phyloP scores from a whole-genome alignment of 2,329 filamentous ascomycete genomes.

The Ascocoryne sarcoides region DNA sequence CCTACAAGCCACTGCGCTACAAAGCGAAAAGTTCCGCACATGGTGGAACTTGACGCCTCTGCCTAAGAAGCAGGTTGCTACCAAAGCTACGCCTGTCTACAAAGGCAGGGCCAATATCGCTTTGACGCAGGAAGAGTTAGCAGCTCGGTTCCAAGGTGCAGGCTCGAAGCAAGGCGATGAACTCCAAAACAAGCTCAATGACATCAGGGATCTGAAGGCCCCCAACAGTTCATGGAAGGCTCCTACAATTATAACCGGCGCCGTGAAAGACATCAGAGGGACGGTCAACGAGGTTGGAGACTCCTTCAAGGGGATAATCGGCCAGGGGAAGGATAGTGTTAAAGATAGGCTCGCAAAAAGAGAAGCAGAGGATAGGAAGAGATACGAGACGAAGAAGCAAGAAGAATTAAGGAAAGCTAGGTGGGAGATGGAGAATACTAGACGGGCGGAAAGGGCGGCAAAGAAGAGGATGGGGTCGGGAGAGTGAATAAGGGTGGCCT shows the following conservation, averaged over 20 bases:
- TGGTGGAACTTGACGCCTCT: conserved; percentile 29
- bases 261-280: conserved; percentile 26
- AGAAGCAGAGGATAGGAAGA: conserved; percentile 8
- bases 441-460: conserved; percentile 4
- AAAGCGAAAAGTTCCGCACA: conserved; percentile 31
- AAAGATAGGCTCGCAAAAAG: conserved; percentile 14
- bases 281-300: conserved; percentile 28
- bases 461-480: no score
- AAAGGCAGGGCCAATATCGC: conserved; percentile 11
- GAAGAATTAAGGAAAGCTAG: conserved; percentile 8
- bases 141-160: conserved; percentile 11
- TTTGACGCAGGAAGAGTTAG: conserved; percentile 11
- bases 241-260: conserved; percentile 19
- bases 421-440: conserved; percentile 5
- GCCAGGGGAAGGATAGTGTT: conserved; percentile 29
- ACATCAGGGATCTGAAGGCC: conserved; percentile 18
- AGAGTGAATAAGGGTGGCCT: no score
- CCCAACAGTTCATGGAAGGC: neutral
- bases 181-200: neutral
- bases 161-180: neutral
- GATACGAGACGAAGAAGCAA: conserved; percentile 18
- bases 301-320: conserved; percentile 12
- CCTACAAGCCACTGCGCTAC: conserved; percentile 38
- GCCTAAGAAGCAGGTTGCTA: neutral
- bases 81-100: conserved; percentile 8